Conservation (phyloP, 108 stramenopile species). For the Conticribra guillardii region DNA sequence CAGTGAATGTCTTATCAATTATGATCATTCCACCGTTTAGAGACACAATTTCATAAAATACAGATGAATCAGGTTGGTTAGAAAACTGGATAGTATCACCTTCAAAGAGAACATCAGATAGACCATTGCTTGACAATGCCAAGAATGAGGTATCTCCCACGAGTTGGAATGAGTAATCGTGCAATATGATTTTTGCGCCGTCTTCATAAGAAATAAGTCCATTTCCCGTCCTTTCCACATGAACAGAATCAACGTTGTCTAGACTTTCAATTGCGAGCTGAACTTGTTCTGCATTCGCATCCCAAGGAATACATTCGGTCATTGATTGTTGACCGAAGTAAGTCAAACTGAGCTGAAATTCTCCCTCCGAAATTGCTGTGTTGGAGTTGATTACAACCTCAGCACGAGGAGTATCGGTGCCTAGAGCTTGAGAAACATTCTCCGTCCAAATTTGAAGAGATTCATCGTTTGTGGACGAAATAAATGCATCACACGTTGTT, state of each 20-base stretch:
- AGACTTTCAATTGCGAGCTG: constrained; percentile 50
- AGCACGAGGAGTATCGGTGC: constrained; percentile 58
- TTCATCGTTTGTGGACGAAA: constrained; percentile 53
- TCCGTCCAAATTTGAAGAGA: constrained; percentile 45
- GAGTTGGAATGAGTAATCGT: constrained; percentile 6
- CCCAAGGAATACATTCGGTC: constrained; percentile 64
- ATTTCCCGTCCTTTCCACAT: constrained; percentile 59
- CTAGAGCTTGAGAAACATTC: constrained; percentile 52
- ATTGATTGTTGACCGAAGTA: constrained; percentile 30
- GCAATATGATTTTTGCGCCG: constrained; percentile 4
- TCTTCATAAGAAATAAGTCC: constrained; percentile 25
- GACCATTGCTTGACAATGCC: constrained; percentile 10
- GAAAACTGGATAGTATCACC: constrained; percentile 37
- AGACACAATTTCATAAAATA: constrained; percentile 20
- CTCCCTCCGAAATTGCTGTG: constrained; percentile 42
- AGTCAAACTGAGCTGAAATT: constrained; percentile 43
- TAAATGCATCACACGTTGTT: constrained; percentile 43
- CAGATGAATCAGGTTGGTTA: constrained; percentile 14
- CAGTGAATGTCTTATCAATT: constrained; percentile 24
- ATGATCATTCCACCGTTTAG: constrained; percentile 10
- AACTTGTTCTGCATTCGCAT: constrained; percentile 56
- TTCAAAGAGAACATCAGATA: constrained; percentile 16
- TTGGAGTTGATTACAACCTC: constrained; percentile 43
- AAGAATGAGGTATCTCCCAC: constrained; percentile 15
- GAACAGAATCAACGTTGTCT: constrained; percentile 57